Evolutionary conservation across 2,329 filamentous ascomycete species (phyloP), one percentile per base, ranked within the genome.

Genomic region (Colletotrichum karsti): DNA sequence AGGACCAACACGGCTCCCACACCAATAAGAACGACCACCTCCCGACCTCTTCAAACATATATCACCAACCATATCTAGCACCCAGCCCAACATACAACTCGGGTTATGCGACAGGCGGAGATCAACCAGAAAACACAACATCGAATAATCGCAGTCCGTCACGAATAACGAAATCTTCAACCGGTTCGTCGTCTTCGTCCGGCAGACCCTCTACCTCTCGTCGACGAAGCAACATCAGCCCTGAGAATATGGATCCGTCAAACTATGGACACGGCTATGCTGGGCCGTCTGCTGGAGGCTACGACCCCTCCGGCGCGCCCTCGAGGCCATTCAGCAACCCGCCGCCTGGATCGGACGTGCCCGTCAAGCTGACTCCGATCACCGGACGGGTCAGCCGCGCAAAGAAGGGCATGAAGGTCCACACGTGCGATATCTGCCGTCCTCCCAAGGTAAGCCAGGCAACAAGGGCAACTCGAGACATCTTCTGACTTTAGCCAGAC

Each of bases 381-480:
- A 89, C 87, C 28, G 79, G 84, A 20, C 84, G 86, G 69, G 83
- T 88, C 42, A 89, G 87, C 74, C 83, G 86, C 70, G 87, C 87
- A 50, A 88, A 87, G 80, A 89, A 89, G 75, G 87, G 87, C 12
- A 79, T 88, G n/a, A 85, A 84, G 15, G 87, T 89, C 59, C 87
- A 89, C 74, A 81, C 79, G 3, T 89, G 87, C 70, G 82, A 88
- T 6, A 77, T 80, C 60, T 88, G 86, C 71, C 81, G 78, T 67
- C 84, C 84, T 20, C 77, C 82, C 18, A 88, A 88, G 82, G 85
- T 87, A 77, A 64, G 73, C 39, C 41, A 9, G 6, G 24, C 20
- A 22, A 10, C 58, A 66, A 33, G 26, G n/a, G 7, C 20, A 28
- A 28, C 41, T 35, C 15, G 8, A 37, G 30, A 20, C 39, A 44